phyloP scores from a whole-genome alignment of 345 rosid species.

The Brassica cretica region DNA sequence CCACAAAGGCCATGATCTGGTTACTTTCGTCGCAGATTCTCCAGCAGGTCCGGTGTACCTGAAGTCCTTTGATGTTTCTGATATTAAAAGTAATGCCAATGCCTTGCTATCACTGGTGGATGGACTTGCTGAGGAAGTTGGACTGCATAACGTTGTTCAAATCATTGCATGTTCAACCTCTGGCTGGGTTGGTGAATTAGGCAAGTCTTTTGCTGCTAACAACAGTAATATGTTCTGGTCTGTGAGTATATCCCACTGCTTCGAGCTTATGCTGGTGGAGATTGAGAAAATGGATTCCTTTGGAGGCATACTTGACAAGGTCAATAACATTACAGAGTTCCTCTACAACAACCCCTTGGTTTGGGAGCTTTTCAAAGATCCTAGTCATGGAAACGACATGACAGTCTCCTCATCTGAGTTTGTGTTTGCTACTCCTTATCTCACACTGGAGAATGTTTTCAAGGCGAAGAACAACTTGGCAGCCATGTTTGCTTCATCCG shows the following conservation, averaged over 20 bases:
- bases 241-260: constrained; percentile 58
- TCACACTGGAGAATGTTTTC: constrained; percentile 50
- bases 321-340: constrained; percentile 20
- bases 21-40: constrained; percentile 54
- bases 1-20: constrained; percentile 48
- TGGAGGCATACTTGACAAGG: constrained; percentile 35
- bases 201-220: constrained; percentile 43
- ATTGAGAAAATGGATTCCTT: constrained; percentile 34
- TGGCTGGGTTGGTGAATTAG: constrained; percentile 56
- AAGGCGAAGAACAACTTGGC: constrained; percentile 43
- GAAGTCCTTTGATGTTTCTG: constrained; percentile 47
- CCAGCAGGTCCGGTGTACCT: constrained; percentile 58
- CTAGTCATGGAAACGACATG: constrained; percentile 22
- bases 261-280: constrained; percentile 55
- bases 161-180: constrained; percentile 46
- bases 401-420: constrained; percentile 32
- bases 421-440: constrained; percentile 42
- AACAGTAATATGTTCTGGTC: constrained; percentile 52
- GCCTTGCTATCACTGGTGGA: constrained; percentile 47
- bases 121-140: constrained; percentile 46
- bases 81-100: constrained; percentile 18
- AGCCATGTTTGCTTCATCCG: constrained; percentile 46
- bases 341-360: constrained; percentile 35
- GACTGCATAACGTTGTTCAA: constrained; percentile 55
- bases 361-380: constrained; percentile 35